A percentile compares a stretch with the other conserved stretches of the same genome.
These are phyloP conservation scores for Garcia nutans DNA, from an alignment of 345 rosid genomes.

Conservation along the genomic window DNA sequence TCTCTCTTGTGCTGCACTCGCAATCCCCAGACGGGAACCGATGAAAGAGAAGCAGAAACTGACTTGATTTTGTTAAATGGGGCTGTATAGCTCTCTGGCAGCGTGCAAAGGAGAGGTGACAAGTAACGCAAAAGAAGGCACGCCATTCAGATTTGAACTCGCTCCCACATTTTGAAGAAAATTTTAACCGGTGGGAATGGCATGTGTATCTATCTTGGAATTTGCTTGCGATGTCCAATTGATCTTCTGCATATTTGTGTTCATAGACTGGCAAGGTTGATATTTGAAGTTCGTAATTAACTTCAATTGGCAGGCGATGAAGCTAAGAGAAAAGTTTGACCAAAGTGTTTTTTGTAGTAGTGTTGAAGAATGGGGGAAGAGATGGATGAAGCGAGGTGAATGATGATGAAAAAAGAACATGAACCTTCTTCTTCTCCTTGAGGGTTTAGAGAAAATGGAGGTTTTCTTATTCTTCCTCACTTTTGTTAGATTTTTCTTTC, in stretches of 20 bases:
- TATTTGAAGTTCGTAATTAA: constrained; percentile 23
- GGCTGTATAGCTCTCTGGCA: constrained; percentile 19
- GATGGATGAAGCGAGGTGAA: not conserved
- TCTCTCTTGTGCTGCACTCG: not conserved
- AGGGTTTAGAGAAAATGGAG: constrained; percentile 15
- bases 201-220: constrained; percentile 7
- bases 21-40: not conserved
- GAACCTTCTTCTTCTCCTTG: constrained; percentile 5
- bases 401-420: not conserved
- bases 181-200: constrained; percentile 24
- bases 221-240: constrained; percentile 27
- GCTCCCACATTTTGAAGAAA: constrained; percentile 28
- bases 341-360: constrained; percentile 10
- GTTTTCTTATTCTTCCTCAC: not conserved
- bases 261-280: constrained; percentile 34
- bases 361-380: not conserved
- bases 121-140: constrained; percentile 1
- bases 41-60: not conserved
- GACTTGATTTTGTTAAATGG: constrained; percentile 19
- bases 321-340: constrained; percentile 1
- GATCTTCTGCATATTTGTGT: constrained; percentile 30
- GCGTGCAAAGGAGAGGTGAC: constrained; percentile 12
- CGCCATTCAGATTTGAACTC: constrained; percentile 1
- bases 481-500: constrained; percentile 16
- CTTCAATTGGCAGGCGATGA: constrained; percentile 27